Conservation (phyloP, 2,329 filamentous ascomycete genomes). For the Cladobotryum mycophilum region DNA sequence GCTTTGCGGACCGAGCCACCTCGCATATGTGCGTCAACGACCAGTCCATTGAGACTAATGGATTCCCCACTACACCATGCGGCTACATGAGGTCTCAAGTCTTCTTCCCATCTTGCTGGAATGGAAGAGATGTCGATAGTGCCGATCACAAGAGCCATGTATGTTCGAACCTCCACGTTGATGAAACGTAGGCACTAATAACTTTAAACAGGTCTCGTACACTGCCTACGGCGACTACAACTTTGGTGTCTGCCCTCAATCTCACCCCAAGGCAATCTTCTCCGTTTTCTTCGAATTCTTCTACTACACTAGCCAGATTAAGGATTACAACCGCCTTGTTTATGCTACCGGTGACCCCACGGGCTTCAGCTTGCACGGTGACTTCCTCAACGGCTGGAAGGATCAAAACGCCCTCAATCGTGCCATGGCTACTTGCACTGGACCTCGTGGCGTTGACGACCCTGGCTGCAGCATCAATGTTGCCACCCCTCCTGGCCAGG, state of each 20-base stretch:
- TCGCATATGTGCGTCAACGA: conserved; percentile 49
- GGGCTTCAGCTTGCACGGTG: conserved; percentile 25
- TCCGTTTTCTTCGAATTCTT: conserved; percentile 42
- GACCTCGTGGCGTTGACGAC: conserved; percentile 17
- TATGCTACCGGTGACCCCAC: conserved; percentile 23
- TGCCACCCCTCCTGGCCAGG: conserved; percentile 16
- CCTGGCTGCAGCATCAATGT: conserved; percentile 21
- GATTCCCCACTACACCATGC: conserved; percentile 47
- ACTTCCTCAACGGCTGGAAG: conserved; percentile 25
- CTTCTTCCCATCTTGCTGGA: conserved; percentile 58
- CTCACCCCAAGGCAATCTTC: conserved; percentile 37
- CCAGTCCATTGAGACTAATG: conserved; percentile 31
- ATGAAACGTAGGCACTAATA: background rate
- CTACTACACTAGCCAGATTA: conserved; percentile 32
- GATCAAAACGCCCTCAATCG: conserved; percentile 20
- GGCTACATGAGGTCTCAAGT: conserved; percentile 46
- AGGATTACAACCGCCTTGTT: conserved; percentile 22
- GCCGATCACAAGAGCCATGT: conserved; percentile 51
- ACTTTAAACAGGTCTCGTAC: conserved; percentile 20
- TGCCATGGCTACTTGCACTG: conserved; percentile 23
- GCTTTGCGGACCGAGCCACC: conserved; percentile 44
- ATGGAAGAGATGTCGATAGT: conserved; percentile 50
- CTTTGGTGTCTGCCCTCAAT: conserved; percentile 14
- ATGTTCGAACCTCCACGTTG: background rate
- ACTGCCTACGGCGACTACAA: conserved; percentile 16